Percentiles rank a stretch among this genome's conserved stretches.
phyloP scores from a whole-genome alignment of 768 basidiomycete genomes.

The Suillus sp. region DNA sequence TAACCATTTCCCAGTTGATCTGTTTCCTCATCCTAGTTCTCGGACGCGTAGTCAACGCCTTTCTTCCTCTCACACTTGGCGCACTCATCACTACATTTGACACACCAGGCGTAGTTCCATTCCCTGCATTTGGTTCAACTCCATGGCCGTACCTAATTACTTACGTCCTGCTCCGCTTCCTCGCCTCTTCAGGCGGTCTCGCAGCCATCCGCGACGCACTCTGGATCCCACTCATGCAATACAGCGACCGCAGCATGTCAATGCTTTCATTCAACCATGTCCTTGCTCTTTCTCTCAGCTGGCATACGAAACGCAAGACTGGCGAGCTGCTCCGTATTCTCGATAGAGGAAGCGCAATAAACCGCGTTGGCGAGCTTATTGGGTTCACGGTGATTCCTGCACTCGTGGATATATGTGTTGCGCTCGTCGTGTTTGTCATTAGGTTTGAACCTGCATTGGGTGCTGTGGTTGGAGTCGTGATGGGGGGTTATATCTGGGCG shows the following conservation, averaged over 20 bases:
- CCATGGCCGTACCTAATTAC: slow-evolving; percentile 71
- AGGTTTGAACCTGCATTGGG: slow-evolving; percentile 69
- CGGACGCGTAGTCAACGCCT: slow-evolving; percentile 75
- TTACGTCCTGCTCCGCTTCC: slow-evolving; percentile 70
- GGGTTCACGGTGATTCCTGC: slow-evolving; percentile 86
- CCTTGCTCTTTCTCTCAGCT: slow-evolving; percentile 82
- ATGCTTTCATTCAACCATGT: slow-evolving; percentile 81
- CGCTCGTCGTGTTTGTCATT: slow-evolving; percentile 64
- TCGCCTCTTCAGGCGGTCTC: slow-evolving; percentile 78
- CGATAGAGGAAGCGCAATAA: slow-evolving; percentile 84
- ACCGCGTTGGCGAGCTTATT: slow-evolving; percentile 77
- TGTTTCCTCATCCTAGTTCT: slow-evolving; percentile 73
- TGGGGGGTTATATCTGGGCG: slow-evolving; percentile 59
- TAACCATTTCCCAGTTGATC: slow-evolving; percentile 42
- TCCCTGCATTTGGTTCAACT: slow-evolving; percentile 36
- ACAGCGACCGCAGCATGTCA: slow-evolving; percentile 66
- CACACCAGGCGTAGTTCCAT: slow-evolving; percentile 17
- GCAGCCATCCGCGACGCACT: slow-evolving; percentile 67
- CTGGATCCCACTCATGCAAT: slow-evolving; percentile 91
- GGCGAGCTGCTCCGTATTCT: slow-evolving; percentile 63
- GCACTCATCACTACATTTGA: slow-evolving; percentile 31
- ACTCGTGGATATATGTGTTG: slow-evolving; percentile 76
- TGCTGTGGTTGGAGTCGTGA: slow-evolving; percentile 67
- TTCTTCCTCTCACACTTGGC: slow-evolving; percentile 72
- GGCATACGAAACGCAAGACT: slow-evolving; percentile 81